phyloP scores from a whole-genome alignment of 2,329 filamentous ascomycete genomes.

The Diplodia sapinea region DNA sequence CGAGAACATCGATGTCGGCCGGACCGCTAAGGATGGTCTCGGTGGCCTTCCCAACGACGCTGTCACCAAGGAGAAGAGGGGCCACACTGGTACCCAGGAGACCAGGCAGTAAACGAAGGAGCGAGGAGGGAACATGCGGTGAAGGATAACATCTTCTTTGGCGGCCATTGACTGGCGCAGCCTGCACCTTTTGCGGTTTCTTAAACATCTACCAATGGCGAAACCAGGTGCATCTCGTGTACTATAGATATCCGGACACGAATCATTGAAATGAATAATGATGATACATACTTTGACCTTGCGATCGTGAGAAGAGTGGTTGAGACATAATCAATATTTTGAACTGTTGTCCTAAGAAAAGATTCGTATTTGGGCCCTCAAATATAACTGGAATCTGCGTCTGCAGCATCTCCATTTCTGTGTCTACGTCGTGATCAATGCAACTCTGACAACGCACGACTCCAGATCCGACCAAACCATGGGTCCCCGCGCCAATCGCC shows the following conservation, averaged over 20 bases:
- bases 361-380: not conserved
- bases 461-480: not conserved
- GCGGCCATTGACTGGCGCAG: conserved; percentile 12
- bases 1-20: conserved; percentile 61
- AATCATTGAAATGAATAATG: conserved; percentile 15
- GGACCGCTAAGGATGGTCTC: conserved; percentile 66
- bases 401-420: too few relatives aligned
- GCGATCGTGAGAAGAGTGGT: not conserved
- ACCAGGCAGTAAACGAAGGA: conserved; percentile 41
- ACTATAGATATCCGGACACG: conserved; percentile 5
- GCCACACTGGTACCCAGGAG: conserved; percentile 48
- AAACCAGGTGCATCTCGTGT: not conserved
- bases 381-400: too few relatives aligned
- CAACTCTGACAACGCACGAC: not conserved
- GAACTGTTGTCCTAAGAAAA: not conserved
- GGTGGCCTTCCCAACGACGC: conserved; percentile 66
- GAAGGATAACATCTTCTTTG: not conserved
- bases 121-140: too few relatives aligned
- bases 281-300: not conserved
- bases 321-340: not conserved
- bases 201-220: not conserved
- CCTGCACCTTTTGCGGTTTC: not conserved
- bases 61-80: conserved; percentile 54
- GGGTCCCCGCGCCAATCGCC: not conserved
- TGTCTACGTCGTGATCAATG: not conserved